Base-by-base conservation (phyloP, 1,139 yeast species). In the Suhomyces terraborum region DNA sequence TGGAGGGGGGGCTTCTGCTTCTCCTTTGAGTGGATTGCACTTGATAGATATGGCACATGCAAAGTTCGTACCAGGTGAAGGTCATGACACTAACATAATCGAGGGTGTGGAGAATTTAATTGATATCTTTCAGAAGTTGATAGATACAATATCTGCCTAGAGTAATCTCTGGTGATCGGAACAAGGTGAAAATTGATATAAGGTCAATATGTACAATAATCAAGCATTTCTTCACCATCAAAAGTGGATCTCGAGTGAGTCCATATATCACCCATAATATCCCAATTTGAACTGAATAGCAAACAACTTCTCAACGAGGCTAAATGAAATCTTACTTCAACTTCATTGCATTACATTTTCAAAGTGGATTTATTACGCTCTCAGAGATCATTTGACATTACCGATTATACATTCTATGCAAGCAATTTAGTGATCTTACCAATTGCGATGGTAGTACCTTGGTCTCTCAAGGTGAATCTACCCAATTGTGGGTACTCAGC, bases 391-490 rank as follows among this genome's bases (percentile, higher is more conserved):
- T n/a, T n/a, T n/a, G n/a, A 29, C 22, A 29, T 29, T 29, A 27
- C 21, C 32, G 10, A 19, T 29, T n/a, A 18, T 17, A n/a, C 7
- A 18, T 4, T 33, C 35, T 36, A 35, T 12, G 35, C 31, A 60
- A 84, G 73, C 52, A 85, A 71, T 66, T 84, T 85, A 45, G 88
- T 82, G 58, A 93, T 88, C 72, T 91, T 91, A 69, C 99, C 99
- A 67, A 93, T 94, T 52, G 98, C 99, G 67, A 93, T 89, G 42
- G 98, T 93, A 50, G 82, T 82, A 62, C 98, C 98, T 73, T 93
- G 98, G 68, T 93, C 98, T 77, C 99, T 88, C 66, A 93, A 79
- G 28, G 98, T 93, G 66, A 93, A 93, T 69, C 99, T 84, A 63
- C 98, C 99, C 58, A 93, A 79, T 70, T 93, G 98, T 52, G 93